These are phyloP conservation scores for Trichoderma hamatum DNA, from an alignment of 2,329 filamentous ascomycete species.

Conservation along the genomic window DNA sequence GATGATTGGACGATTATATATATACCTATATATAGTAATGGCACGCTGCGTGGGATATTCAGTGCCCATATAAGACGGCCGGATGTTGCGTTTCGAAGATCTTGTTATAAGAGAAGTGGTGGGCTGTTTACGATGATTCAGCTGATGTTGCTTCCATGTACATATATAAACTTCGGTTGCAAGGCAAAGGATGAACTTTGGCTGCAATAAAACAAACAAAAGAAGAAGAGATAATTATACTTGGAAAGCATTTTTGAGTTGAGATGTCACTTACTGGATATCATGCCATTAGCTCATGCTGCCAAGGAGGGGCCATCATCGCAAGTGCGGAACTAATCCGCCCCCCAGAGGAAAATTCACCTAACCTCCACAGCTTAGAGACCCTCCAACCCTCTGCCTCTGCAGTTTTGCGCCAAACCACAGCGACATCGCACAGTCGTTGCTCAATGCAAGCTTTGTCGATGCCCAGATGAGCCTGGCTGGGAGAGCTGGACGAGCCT, in stretches of 20 bases:
- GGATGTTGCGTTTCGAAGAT: background rate
- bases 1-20: slow-evolving; percentile 23
- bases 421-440: slow-evolving; percentile 15
- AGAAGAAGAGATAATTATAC: background rate
- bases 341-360: background rate
- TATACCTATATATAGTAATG: slow-evolving; percentile 23
- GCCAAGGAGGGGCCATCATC: background rate
- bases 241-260: background rate
- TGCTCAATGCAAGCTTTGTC: slow-evolving; percentile 26
- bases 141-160: background rate
- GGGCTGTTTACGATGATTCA: background rate
- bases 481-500: slow-evolving; percentile 43
- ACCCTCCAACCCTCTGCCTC: background rate
- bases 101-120: background rate
- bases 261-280: background rate
- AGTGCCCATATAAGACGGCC: background rate
- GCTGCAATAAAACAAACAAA: background rate
- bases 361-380: background rate
- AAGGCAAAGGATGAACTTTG: background rate
- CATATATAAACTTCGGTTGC: background rate
- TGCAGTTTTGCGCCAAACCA: background rate
- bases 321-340: slow-evolving; percentile 20
- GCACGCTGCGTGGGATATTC: slow-evolving; percentile 6
- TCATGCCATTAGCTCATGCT: background rate
- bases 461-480: slow-evolving; percentile 43